Evolutionary conservation across 306 rosid species (phyloP), one percentile per base, ranked within the genome.

Genomic region (Vigna radiata): DNA sequence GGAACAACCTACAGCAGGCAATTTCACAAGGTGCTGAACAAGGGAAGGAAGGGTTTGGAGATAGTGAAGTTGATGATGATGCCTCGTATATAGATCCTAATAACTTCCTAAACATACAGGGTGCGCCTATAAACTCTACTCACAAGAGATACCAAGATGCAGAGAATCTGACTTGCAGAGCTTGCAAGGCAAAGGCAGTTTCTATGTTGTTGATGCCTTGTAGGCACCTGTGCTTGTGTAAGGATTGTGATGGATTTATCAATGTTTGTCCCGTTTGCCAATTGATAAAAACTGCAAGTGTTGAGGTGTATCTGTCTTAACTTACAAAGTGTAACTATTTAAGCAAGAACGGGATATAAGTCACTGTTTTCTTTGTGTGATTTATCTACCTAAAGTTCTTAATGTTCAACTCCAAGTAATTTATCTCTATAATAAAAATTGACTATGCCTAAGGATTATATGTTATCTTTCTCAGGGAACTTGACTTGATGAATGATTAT

Each of bases 21-120:
- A 90, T 91, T 64, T 91, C 97, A 11, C 91, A 90, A 71, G 96
- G 98, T 54, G 96, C 77, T 5, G 97, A 94, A 52, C 94, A 88
- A 67, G 97, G 87, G 54, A 94, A 92, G 84, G 98, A 91, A 86
- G 98, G 98, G 36, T 94, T 89, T 53, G 97, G 98, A 79, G 98
- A 94, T 78, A 94, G 92, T 50, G 98, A 91, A 83, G 85, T 78
- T 58, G 98, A 94, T 67, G 97, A 94, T 54, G 86, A 91, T 8
- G 89, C 90, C 52, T 91, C 97, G 1, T 80, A 81, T 77, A 76
- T 89, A 0, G 87, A 90, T 77, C 92, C 94, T 1, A 90, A 81
- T 62, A 91, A 90, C 88, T 75, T 84, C 78, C 70, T 87, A 23
- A 79, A 80, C 37, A 41, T 87, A 70, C 84, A 87, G 1, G 86